phyloP scores from a whole-genome alignment of 495 filamentous ascomycete genomes.

The Tuber melanosporum region DNA sequence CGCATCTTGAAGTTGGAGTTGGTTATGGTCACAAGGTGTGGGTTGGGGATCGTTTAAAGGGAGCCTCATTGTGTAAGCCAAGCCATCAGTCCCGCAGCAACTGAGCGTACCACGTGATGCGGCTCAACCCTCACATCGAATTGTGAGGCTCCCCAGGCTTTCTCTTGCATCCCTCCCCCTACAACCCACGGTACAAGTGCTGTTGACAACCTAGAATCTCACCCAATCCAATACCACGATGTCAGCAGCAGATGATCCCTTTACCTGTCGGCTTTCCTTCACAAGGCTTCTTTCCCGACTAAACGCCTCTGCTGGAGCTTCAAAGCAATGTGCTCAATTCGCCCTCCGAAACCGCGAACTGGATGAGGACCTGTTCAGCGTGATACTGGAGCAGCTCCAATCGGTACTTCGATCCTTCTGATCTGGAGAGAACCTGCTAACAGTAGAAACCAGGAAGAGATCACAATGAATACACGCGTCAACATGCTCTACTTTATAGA shows the following conservation, averaged over 20 bases:
- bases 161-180: neutral
- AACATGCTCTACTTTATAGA: slow-evolving; percentile 99
- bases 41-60: neutral
- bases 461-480: slow-evolving; percentile 90
- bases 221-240: slow-evolving; percentile 11
- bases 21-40: neutral
- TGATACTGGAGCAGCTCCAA: slow-evolving; percentile 92
- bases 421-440: slow-evolving; percentile 4
- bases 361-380: slow-evolving; percentile 94
- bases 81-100: neutral
- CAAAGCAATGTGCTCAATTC: slow-evolving; percentile 89
- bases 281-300: slow-evolving; percentile 78
- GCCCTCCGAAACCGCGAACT: slow-evolving; percentile 85
- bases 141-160: neutral
- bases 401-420: slow-evolving; percentile 48
- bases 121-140: neutral
- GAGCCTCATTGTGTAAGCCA: neutral
- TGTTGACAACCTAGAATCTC: neutral
- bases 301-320: slow-evolving; percentile 78
- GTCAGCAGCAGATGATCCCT: slow-evolving; percentile 76
- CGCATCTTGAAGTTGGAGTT: slow-evolving; percentile 16
- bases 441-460: slow-evolving; percentile 46
- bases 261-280: slow-evolving; percentile 97
- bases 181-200: neutral
- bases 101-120: neutral